phyloP scores from a whole-genome alignment of 345 rosid genomes.

The Ceriops decandra region DNA sequence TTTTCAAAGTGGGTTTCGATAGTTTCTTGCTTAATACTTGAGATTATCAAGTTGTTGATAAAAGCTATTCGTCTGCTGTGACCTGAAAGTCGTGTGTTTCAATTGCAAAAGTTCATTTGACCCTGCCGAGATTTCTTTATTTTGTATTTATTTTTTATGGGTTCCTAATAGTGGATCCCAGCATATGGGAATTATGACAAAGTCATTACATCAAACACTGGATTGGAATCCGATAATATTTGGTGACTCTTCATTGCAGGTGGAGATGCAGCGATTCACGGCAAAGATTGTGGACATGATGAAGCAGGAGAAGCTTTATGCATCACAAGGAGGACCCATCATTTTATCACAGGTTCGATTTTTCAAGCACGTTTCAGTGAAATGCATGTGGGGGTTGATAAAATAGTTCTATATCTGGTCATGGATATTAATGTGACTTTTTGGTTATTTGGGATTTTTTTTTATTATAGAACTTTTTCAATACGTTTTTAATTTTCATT shows the following conservation, averaged over 20 bases:
- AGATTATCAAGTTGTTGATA: neutral
- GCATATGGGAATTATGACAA: too few species aligned
- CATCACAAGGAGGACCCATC: constrained; percentile 96
- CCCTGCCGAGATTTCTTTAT: too few species aligned
- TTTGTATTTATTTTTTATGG: too few species aligned
- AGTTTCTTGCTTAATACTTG: neutral
- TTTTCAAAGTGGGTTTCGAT: constrained; percentile 55
- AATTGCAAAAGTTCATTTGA: too few species aligned
- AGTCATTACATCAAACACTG: too few species aligned
- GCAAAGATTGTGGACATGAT: constrained; percentile 82
- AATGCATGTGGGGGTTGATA: too few species aligned
- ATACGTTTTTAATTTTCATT: neutral
- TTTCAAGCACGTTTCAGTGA: neutral
- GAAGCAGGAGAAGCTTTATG: constrained; percentile 87
- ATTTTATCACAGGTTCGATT: constrained; percentile 77
- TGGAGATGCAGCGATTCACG: constrained; percentile 86
- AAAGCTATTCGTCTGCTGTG: too few species aligned
- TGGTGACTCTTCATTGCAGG: constrained; percentile 33
- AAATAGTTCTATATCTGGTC: neutral
- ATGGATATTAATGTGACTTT: constrained; percentile 3
- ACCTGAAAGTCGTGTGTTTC: too few species aligned
- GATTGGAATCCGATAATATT: neutral
- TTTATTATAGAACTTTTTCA: neutral
- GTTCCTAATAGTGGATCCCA: too few species aligned
- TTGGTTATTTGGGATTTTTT: neutral